Percentiles rank a stretch among this genome's conserved stretches.
phyloP scores from a whole-genome alignment of 225 moss, liverwort and hornwort species.

The Physcomitrium patens region DNA sequence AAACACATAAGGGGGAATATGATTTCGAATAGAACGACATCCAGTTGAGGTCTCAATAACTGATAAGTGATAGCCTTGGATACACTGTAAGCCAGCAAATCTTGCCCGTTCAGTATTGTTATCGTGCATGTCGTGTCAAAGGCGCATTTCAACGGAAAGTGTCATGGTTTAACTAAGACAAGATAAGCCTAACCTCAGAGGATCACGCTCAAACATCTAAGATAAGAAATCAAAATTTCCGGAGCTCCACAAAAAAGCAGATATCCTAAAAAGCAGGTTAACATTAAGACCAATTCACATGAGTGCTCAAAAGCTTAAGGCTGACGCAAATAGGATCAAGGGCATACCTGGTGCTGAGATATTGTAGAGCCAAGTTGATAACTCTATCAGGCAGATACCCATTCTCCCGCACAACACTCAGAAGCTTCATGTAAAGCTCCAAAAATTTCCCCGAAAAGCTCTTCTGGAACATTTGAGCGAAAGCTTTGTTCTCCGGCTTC shows the following conservation, averaged over 20 bases:
- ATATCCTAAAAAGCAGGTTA: not conserved
- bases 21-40: slow-evolving; percentile 98
- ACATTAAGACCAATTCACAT: not conserved
- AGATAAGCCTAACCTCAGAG: too few relatives aligned
- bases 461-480: slow-evolving; percentile 99
- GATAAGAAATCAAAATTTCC: too few relatives aligned
- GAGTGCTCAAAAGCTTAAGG: not conserved
- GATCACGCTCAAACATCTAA: too few relatives aligned
- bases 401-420: slow-evolving; percentile 87
- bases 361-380: slow-evolving; percentile 92
- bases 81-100: slow-evolving; percentile 60
- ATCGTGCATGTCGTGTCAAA: too few relatives aligned
- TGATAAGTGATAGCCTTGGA: slow-evolving; percentile 95
- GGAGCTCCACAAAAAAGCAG: too few relatives aligned
- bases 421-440: slow-evolving; percentile 93
- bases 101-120: not conserved
- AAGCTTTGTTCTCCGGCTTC: slow-evolving; percentile 96
- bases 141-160: too few relatives aligned
- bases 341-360: slow-evolving; percentile 86
- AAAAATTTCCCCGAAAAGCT: slow-evolving; percentile 95
- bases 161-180: too few relatives aligned
- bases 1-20: slow-evolving; percentile 99
- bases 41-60: slow-evolving; percentile 90
- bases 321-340: not conserved
- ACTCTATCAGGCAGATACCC: slow-evolving; percentile 98